Percentiles rank a stretch among this genome's conserved stretches.
phyloP scores from a whole-genome alignment of 2,329 filamentous ascomycete genomes.

The Blastomyces gilchristii region DNA sequence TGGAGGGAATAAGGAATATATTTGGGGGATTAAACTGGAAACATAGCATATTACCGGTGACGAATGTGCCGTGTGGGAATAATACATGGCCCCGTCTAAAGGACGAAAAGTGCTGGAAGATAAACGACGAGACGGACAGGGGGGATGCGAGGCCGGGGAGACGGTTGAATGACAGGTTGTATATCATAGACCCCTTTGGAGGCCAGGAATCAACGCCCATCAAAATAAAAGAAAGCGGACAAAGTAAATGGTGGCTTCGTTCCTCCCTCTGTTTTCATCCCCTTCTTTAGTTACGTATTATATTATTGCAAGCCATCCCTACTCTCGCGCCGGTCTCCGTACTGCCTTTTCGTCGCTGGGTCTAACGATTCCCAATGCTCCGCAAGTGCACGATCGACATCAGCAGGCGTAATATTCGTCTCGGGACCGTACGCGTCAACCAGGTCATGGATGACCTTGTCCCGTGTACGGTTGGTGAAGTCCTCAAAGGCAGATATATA shows the following conservation, averaged over 20 bases:
- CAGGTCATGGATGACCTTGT: slow-evolving; percentile 12
- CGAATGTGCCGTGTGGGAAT: not conserved
- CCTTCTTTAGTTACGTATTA: not conserved
- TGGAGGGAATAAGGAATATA: not conserved
- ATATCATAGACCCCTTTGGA: not conserved
- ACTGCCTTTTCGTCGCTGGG: slow-evolving; percentile 25
- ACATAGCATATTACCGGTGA: not conserved
- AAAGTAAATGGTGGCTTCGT: not conserved
- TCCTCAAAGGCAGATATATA: slow-evolving; percentile 17
- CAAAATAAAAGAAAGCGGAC: not conserved
- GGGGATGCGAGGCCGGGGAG: no score
- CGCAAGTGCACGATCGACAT: slow-evolving; percentile 14
- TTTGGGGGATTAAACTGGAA: not conserved
- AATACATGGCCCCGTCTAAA: not conserved
- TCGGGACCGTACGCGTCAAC: slow-evolving; percentile 12
- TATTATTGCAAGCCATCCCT: slow-evolving; percentile 1
- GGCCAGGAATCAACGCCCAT: slow-evolving; percentile 8
- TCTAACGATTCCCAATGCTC: slow-evolving; percentile 17
- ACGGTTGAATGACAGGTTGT: not conserved
- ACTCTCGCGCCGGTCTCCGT: slow-evolving; percentile 13
- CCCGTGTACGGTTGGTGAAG: slow-evolving; percentile 16
- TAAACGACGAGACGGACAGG: no score
- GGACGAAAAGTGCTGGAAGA: not conserved
- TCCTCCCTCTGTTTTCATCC: not conserved
- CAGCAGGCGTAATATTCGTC: slow-evolving; percentile 12